Evolutionary conservation across 257 asterid genomes (phyloP).

Genomic region (Solanum bukasovii): DNA sequence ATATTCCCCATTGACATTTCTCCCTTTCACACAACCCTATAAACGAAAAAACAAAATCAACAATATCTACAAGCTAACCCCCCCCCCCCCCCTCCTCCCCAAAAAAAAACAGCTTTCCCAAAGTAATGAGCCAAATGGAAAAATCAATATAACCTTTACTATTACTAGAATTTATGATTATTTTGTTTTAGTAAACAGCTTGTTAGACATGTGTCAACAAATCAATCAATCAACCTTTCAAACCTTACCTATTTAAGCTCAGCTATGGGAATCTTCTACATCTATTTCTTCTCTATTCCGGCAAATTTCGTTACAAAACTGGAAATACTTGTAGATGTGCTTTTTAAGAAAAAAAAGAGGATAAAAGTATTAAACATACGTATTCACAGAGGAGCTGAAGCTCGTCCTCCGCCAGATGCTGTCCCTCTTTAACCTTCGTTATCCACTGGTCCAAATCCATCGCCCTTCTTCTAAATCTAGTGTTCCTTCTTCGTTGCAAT

Average conservation of each 20-base stretch:
- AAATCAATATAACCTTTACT: not conserved
- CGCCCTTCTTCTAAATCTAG: not conserved
- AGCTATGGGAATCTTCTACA: not conserved
- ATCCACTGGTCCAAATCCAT: conserved; percentile 99
- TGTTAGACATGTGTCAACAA: not conserved
- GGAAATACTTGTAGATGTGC: not conserved
- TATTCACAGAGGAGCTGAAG: conserved; percentile 99
- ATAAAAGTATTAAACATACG: conserved; percentile 24
- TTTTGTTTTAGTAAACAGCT: not conserved
- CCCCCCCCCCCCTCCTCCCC: too few relatives aligned
- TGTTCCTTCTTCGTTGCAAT: not conserved
- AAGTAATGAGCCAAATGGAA: not conserved
- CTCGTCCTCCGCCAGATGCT: conserved; percentile 97
- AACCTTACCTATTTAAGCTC: not conserved
- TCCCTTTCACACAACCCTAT: not conserved
- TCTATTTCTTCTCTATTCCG: not conserved
- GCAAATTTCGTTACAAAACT: not conserved
- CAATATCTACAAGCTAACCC: not conserved
- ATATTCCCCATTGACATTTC: not conserved
- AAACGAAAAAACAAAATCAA: not conserved
- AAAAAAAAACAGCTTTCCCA: not conserved
- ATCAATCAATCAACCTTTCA: not conserved
- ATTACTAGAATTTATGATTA: not conserved
- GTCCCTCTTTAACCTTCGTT: conserved; percentile 88
- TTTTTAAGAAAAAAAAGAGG: too few relatives aligned